Base-by-base conservation (phyloP, 1,139 yeast genomes). In the Taiozyma sp. region DNA sequence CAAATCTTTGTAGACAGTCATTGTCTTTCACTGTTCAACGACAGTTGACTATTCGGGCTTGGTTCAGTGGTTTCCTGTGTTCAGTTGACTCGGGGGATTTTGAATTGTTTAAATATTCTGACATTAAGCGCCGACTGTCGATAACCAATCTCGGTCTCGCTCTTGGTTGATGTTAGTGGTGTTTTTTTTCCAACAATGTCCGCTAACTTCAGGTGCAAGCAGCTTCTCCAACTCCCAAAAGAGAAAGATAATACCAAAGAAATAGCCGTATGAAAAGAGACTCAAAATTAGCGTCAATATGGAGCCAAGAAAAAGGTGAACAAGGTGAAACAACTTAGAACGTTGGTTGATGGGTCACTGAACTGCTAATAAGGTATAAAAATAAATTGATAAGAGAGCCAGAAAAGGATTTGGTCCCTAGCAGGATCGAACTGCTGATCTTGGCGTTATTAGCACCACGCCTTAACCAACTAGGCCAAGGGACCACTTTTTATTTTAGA, bases 381-480 rank as follows among this genome's bases (percentile, higher is more conserved):
- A n/a, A 36, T 16, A 5, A 12, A 36, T 14, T 34, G 9, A 34
- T 2, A 9, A 3, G 5, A 8, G 12, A 9, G 12, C 22, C 47
- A 48, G 48, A 55, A 62, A 59, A 67, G 59, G 62, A 51, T 67
- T 65, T 82, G 87, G 83, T 83, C 87, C 86, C 87, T 82, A 80
- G 86, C 88, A 79, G 88, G 88, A 82, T 83, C 88, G 87, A 82
- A 82, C 87, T 78, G 87, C 86, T 79, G 87, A 82, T 81, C 87
- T 80, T 74, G 84, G 86, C 84, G 86, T 81, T 60, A 84, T 84
- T 84, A 84, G 90, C 89, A 83, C 90, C 87, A 78, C 87, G 90
- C 90, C 90, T 82, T 84, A 82, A 83, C 88, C 88, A 83, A 83
- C 87, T 83, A 84, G 88, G 88, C 88, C 88, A 83, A 82, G 87